Base-by-base conservation (phyloP, 352 stramenopile species). In the Halophytophthora polymorphica region DNA sequence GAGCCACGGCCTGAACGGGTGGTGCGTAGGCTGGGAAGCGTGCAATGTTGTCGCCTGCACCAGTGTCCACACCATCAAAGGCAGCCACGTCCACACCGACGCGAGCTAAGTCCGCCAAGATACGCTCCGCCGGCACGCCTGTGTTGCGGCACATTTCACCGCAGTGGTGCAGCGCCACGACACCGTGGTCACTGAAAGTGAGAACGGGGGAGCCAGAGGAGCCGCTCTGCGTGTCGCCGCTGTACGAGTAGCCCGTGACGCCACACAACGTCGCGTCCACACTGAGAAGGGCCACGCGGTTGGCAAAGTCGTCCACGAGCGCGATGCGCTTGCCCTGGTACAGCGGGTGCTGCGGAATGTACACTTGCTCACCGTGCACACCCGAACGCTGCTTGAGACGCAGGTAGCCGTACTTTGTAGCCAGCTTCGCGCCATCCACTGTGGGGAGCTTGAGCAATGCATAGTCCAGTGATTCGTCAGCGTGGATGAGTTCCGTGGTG, bases 141-240 rank as follows among this genome's bases (percentile, higher is more conserved):
- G 69, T 80, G 39, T 90, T 90, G 3, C 61, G 59, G 28, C 79
- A 88, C 49, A 67, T 57, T 41, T 80, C 51, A 5, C 79, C 79
- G 52, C 79, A 90, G 44, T 86, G 78, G 52, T 90, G 73, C n/a
- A 90, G 59, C 15, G 76, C 79, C 33, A 88, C 58, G 14, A 90
- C 79, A 14, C 71, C 71, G 54, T 88, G 62, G 52, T 86, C 73
- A 0, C 50, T 18, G 4, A 59, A 64, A 14, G 71, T 74, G 8
- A 90, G 48, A 2, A 90, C 74, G 0, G 79, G 79, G 6, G 78
- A 83, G 0, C 78, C 78, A 0, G 78, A 89, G 2, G 78, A 87
- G 1, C 78, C 78, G 8, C 56, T 71, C 15, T 89, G 64, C 2
- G 78, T 89, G 49, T 89, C 78, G 10, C 66, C 73, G 33, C 73